Base-by-base conservation (phyloP, 805 yeast species). In the Zygoascus biomembranicola region DNA sequence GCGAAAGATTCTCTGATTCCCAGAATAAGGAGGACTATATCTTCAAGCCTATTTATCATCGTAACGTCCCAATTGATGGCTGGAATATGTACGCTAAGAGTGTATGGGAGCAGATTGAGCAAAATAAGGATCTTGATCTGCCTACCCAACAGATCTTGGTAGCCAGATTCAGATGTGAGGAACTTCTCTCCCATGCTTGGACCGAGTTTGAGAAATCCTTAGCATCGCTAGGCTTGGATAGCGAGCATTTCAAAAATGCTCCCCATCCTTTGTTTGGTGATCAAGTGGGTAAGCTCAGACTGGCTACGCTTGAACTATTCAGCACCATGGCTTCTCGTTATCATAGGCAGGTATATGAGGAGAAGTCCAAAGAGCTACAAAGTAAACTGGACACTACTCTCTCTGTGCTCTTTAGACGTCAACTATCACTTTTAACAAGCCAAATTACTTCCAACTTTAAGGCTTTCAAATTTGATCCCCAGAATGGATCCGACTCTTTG, bases 71-170 rank as follows among this genome's bases (percentile, higher is more conserved):
- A 10, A 76, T 92, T 51, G 99, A 94, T 69, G 98, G 97, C 23
- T 94, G 99, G 98, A 78, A 92, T 3, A 70, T 90, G 67, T 94
- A 94, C 63, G 90, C 97, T 0, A 84, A 82, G 52, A 86, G 84
- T 64, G 84, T 96, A 59, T 94, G 99, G 99, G 84, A 87, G 50
- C 96, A 89, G 69, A 94, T 94, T 62, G 96, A 89, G 67, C 76
- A 78, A 57, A 94, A 94, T 71, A 90, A 89, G 69, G 99, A 94
- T 66, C 78, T 94, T 58, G 99, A 94, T 70, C 76, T 94, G 59
- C 99, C 99, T 28, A 90, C 98, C 1, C 99, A 94, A 66, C 99
- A 94, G 68, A 87, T 88, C 32, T 74, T 94, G 55, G 98, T 94
- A 23, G 96, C 99, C 8, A 80, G 94, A 62, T 92, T 89, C 71